Conservation (phyloP, 202 grass and related monocot genomes). For the Musa balbisiana region DNA sequence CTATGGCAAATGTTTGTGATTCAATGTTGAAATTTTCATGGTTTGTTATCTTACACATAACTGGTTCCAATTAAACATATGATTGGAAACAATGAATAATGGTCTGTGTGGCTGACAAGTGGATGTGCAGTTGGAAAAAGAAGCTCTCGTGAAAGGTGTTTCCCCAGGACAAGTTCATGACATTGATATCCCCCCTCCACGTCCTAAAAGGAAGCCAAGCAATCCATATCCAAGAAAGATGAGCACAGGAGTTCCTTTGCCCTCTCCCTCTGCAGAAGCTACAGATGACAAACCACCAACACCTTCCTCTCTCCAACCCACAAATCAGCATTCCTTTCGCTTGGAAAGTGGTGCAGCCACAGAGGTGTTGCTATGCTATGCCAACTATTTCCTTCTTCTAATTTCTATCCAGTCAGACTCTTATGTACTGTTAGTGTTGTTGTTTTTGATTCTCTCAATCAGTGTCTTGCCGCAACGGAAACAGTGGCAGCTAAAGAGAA, state of each 20-base stretch:
- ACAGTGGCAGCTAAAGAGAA: slow-evolving; percentile 46
- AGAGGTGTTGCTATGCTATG: slow-evolving; percentile 40
- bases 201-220: slow-evolving; percentile 94
- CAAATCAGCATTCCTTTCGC: slow-evolving; percentile 27
- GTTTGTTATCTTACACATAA: background rate
- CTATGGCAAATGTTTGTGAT: background rate
- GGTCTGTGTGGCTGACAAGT: background rate
- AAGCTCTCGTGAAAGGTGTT: slow-evolving; percentile 70
- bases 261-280: slow-evolving; percentile 30
- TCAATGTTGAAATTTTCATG: background rate
- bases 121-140: slow-evolving; percentile 80
- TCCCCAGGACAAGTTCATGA: slow-evolving; percentile 66
- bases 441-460: slow-evolving; percentile 22
- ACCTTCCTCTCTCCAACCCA: slow-evolving; percentile 27
- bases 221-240: slow-evolving; percentile 82
- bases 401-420: background rate
- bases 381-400: background rate
- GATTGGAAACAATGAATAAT: background rate
- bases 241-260: slow-evolving; percentile 17
- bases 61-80: background rate
- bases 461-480: slow-evolving; percentile 33
- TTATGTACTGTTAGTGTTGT: too few relatives aligned
- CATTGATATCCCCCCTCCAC: slow-evolving; percentile 88
- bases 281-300: slow-evolving; percentile 34
- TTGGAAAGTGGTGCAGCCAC: slow-evolving; percentile 31